Conservation (phyloP, 1,284 basidiomycete genomes). For the Ustilago vetiveriae region DNA sequence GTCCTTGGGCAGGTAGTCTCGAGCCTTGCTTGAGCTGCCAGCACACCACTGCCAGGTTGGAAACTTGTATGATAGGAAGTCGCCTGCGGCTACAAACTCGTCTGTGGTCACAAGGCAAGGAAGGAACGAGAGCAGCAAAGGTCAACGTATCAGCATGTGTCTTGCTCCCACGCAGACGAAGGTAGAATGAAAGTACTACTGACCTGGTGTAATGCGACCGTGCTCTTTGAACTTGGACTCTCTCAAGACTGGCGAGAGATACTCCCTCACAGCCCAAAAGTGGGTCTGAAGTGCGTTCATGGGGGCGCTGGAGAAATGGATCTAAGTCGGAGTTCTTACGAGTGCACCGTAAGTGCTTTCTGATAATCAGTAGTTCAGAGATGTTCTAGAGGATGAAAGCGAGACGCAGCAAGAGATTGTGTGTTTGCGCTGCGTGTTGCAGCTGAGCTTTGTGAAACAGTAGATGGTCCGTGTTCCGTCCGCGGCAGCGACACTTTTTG, state of each 20-base stretch:
- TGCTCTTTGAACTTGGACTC: slow-evolving; percentile 99
- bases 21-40: slow-evolving; percentile 77
- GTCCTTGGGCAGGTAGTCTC: slow-evolving; percentile 90
- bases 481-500: no score
- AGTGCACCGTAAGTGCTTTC: no score
- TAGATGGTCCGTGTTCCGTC: background rate
- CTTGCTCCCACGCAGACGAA: no score
- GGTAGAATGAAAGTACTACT: slow-evolving; percentile 59
- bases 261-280: slow-evolving; percentile 94
- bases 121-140: background rate
- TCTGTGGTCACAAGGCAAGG: slow-evolving; percentile 31
- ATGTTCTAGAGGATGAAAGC: background rate
- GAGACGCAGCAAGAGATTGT: background rate
- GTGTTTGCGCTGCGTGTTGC: background rate
- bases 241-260: slow-evolving; percentile 92
- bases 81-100: slow-evolving; percentile 65
- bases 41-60: slow-evolving; percentile 65
- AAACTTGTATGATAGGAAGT: slow-evolving; percentile 64
- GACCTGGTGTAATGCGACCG: slow-evolving; percentile 93
- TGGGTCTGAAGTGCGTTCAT: slow-evolving; percentile 72
- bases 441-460: background rate
- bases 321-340: no score
- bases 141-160: no score
- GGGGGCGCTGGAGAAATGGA: no score
- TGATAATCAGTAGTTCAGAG: no score